These are phyloP conservation scores for Puccinia polysora DNA, from an alignment of 1,284 basidiomycete species.

Conservation along the genomic window DNA sequence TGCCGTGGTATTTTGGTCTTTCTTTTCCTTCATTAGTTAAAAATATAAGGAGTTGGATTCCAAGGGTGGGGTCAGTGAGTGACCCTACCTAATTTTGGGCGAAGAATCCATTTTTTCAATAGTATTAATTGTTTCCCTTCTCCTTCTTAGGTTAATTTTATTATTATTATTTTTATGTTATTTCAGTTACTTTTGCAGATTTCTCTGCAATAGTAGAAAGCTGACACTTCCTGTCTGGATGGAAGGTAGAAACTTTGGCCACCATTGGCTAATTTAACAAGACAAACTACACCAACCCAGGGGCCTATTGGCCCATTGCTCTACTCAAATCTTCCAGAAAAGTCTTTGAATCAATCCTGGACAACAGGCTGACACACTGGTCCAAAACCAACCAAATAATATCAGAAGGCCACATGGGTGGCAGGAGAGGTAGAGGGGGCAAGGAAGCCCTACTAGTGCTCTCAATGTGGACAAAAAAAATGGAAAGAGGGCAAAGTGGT, in stretches of 20 bases:
- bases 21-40: too few relatives aligned
- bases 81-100: too few relatives aligned
- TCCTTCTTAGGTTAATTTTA: too few relatives aligned
- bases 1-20: too few relatives aligned
- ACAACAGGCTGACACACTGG: background rate
- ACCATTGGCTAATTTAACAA: background rate
- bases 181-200: too few relatives aligned
- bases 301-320: background rate
- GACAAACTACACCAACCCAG: background rate
- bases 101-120: too few relatives aligned
- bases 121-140: too few relatives aligned
- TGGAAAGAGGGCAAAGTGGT: constrained; percentile 2
- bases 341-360: background rate
- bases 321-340: constrained; percentile 1
- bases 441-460: constrained; percentile 7
- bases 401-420: background rate
- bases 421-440: background rate
- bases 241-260: background rate
- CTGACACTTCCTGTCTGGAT: background rate
- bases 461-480: constrained; percentile 1
- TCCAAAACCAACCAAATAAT: background rate
- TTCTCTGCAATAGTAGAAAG: too few relatives aligned
- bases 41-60: too few relatives aligned
- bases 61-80: too few relatives aligned
- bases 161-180: too few relatives aligned